Evolutionary conservation across 805 yeast genomes (phyloP), one percentile per base, ranked within the genome.

Genomic region (Wickerhamiella australiensis): DNA sequence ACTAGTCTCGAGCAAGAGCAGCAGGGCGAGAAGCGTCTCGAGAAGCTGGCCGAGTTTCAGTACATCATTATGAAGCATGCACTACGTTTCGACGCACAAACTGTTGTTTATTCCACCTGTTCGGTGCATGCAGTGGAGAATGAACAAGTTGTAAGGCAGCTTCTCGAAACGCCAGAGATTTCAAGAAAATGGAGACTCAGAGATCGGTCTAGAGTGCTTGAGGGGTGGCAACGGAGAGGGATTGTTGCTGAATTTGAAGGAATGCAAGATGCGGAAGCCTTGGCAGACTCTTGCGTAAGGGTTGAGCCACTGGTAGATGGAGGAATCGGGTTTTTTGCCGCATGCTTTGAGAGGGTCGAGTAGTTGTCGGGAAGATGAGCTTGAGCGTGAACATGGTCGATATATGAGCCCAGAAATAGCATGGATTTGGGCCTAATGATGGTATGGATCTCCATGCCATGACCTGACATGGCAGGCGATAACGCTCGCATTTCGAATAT

Each of bases 291-390:
- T 0, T 88, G 96, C 66, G 79, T 92, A 0, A 72, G 99, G 56
- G 82, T 88, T 0, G 66, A 79, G 40, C 95, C 96, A 0, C 80
- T 78, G 53, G 82, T 75, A 41, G 98, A 92, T 63, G 98, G 97
- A 26, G 98, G 98, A n/a, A 92, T 92, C 58, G 99, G 99, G 0
- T 92, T 92, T 62, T 92, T 92, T 66, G 97, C 96, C 0, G 97
- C 88, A 1, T 80, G 92, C 50, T 90, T 92, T 62, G 83, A 84
- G 54, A 73, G 82, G 50, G 61, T 17, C 7, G 20, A 41, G 15
- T 20, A 5, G 21, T n/a, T n/a, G n/a, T n/a, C n/a, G n/a, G n/a
- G n/a, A n/a, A n/a, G n/a, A n/a, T n/a, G n/a, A n/a, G n/a, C n/a
- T n/a, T n/a, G n/a, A n/a, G n/a, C n/a, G 18, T 5, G 8, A 42